Conservation (phyloP, 163 green algal genomes). For the Chlamydomonas reinhardtii region DNA sequence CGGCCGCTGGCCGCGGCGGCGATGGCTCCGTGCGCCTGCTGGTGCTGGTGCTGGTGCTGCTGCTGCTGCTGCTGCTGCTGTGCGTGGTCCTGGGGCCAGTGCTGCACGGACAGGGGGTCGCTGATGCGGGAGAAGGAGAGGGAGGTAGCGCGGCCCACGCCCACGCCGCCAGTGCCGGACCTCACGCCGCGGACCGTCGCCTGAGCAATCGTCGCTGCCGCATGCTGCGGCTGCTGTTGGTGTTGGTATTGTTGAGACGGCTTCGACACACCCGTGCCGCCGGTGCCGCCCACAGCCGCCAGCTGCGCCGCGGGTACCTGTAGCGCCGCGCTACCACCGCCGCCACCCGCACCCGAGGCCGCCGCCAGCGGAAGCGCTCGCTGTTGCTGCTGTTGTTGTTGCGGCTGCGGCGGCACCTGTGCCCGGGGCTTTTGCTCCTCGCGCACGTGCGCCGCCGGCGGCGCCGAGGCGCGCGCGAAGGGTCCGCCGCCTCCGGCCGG, state of each 20-base stretch:
- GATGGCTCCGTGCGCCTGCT: neutral
- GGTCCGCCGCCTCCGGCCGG: too few relatives aligned
- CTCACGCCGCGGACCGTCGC: too few relatives aligned
- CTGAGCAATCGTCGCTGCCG: too few relatives aligned
- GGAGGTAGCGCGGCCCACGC: too few relatives aligned
- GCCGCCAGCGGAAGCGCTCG: neutral
- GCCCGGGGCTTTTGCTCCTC: neutral
- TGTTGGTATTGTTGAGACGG: neutral
- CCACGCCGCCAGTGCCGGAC: too few relatives aligned
- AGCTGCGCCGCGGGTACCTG: too few relatives aligned
- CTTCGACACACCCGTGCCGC: neutral
- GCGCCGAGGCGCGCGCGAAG: neutral
- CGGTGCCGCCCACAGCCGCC: too few relatives aligned
- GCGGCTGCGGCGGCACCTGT: neutral
- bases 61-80: neutral
- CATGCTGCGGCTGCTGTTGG: neutral
- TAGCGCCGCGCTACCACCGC: neutral
- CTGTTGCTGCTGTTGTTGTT: neutral
- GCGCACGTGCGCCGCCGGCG: neutral
- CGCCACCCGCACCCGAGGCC: neutral
- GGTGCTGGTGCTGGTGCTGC: neutral
- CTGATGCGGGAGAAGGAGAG: slow-evolving; percentile 17
- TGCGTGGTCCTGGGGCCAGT: neutral
- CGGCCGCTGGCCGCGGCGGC: too few relatives aligned
- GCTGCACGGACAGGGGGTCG: slow-evolving; percentile 1